phyloP scores from a whole-genome alignment of 164 flowering plant species.

The Sedum album region DNA sequence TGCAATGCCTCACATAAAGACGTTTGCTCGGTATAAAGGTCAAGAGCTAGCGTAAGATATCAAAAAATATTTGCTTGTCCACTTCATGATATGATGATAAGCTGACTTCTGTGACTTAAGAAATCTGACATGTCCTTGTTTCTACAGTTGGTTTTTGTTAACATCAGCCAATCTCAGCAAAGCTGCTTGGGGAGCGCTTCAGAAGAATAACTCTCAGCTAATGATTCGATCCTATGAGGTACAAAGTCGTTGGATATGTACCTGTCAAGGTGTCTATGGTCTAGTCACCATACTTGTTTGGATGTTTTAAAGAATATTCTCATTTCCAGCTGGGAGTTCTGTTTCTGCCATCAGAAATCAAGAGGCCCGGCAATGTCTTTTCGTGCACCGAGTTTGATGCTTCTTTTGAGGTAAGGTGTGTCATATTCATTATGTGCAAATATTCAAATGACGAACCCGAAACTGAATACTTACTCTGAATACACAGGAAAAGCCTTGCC shows the following conservation, averaged over 20 bases:
- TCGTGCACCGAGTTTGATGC: conserved; percentile 58
- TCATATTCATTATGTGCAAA: neutral
- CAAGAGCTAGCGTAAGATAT: conserved; percentile 87
- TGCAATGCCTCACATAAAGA: conserved; percentile 99
- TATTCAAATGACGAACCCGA: neutral
- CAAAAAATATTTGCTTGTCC: conserved; percentile 1
- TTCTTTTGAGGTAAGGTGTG: conserved; percentile 29
- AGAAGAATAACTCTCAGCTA: conserved; percentile 85
- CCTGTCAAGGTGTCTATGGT: neutral
- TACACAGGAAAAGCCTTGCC: conserved; percentile 29
- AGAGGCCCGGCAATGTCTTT: conserved; percentile 28
- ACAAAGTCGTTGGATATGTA: neutral
- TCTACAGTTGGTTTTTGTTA: conserved; percentile 81
- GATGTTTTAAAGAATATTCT: neutral
- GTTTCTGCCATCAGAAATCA: conserved; percentile 51
- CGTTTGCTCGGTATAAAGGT: conserved; percentile 81
- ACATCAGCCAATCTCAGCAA: conserved; percentile 97
- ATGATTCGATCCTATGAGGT: conserved; percentile 99
- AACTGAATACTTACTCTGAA: neutral
- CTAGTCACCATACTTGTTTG: neutral
- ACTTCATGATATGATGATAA: neutral
- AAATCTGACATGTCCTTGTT: conserved; percentile 8
- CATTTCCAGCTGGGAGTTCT: conserved; percentile 76
- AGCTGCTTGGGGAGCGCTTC: conserved; percentile 99
- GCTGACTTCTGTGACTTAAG: neutral